Evolutionary conservation across 2,329 filamentous ascomycete genomes (phyloP).

Genomic region (Nemania sp.): DNA sequence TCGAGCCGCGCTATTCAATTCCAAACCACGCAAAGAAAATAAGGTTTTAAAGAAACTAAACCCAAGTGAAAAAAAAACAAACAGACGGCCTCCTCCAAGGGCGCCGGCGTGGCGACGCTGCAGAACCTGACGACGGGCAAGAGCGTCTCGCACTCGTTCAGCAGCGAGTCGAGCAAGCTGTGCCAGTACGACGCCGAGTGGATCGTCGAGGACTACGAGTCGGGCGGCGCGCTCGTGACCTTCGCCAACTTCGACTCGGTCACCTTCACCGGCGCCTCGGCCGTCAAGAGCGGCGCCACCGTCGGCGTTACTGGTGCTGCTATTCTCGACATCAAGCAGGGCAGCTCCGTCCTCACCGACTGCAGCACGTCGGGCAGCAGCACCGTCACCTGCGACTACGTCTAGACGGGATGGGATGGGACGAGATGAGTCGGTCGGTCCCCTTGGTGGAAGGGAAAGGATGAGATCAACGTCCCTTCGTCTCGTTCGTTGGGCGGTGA

Average conservation of each 20-base stretch:
- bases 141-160: constrained; percentile 56
- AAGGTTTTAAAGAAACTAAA: too few species aligned
- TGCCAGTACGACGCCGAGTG: constrained; percentile 64
- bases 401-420: constrained; percentile 6
- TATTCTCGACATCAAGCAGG: constrained; percentile 53
- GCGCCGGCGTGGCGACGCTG: constrained; percentile 27
- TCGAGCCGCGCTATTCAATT: too few species aligned
- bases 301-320: constrained; percentile 46
- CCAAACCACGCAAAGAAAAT: too few species aligned
- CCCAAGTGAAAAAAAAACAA: too few species aligned
- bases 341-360: constrained; percentile 43
- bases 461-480: too few species aligned
- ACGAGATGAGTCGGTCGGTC: neutral
- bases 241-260: constrained; percentile 53
- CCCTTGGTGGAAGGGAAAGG: neutral
- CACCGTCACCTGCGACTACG: constrained; percentile 37
- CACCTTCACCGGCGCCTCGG: constrained; percentile 48
- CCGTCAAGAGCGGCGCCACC: constrained; percentile 45
- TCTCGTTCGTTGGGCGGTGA: neutral
- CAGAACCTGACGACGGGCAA: constrained; percentile 56
- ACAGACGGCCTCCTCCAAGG: constrained; percentile 25
- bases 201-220: constrained; percentile 63
- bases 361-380: constrained; percentile 37
- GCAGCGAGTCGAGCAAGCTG: constrained; percentile 47
- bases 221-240: constrained; percentile 45